phyloP scores from a whole-genome alignment of 2,329 filamentous ascomycete genomes.

The Aurifilum marmelostoma region DNA sequence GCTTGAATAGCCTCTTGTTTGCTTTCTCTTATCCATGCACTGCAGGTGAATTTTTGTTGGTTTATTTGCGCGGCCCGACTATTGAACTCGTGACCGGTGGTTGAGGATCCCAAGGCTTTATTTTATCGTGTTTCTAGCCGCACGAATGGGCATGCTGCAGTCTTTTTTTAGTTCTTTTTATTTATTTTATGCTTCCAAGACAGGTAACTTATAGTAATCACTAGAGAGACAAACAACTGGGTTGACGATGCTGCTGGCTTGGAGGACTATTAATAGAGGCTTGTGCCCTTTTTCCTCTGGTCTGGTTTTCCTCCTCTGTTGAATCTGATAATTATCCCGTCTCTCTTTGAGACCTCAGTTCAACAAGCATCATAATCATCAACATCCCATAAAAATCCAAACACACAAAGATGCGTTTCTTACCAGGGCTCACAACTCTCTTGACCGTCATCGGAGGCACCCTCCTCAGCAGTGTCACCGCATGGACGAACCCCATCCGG shows the following conservation, averaged over 20 bases:
- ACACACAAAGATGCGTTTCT: conserved; percentile 6
- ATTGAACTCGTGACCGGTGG: background rate
- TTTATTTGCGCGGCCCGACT: background rate
- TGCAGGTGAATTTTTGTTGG: background rate
- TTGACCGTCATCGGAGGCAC: conserved; percentile 27
- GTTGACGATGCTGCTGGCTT: background rate
- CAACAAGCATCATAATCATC: no score
- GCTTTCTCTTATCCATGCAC: background rate
- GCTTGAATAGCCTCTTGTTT: background rate
- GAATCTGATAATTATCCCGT: no score
- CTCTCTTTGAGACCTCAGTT: background rate
- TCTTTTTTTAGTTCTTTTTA: no score
- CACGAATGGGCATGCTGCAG: conserved; percentile 14
- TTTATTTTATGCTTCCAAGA: no score
- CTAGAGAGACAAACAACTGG: no score
- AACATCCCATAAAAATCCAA: background rate
- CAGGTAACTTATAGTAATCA: background rate
- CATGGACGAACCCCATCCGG: conserved; percentile 57
- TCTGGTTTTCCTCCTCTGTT: no score
- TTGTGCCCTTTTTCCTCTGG: background rate
- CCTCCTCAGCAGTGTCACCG: conserved; percentile 32
- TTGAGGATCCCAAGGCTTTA: no score
- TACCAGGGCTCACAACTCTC: conserved; percentile 28
- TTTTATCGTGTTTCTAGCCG: conserved; percentile 7
- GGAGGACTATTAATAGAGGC: background rate